Percentiles rank a stretch among this genome's conserved stretches.
These are phyloP conservation scores for Neopestalotiopsis rosae DNA, from an alignment of 2,329 filamentous ascomycete species.

Conservation along the genomic window DNA sequence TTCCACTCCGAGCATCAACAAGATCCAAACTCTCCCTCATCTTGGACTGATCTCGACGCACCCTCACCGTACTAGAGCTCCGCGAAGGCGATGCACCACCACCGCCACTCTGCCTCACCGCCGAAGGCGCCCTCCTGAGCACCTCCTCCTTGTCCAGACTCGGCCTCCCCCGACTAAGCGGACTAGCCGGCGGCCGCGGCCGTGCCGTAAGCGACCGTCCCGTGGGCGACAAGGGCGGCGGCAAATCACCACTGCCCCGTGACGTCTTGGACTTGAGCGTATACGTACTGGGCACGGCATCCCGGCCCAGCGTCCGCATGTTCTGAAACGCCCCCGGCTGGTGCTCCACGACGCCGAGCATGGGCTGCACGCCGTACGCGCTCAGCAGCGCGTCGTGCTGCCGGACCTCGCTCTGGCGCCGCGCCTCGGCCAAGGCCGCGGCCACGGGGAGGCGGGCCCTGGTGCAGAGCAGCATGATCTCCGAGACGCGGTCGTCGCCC, in stretches of 20 bases:
- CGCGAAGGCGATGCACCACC: not conserved
- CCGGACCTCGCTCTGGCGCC: conserved; percentile 18
- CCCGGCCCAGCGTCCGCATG: conserved; percentile 25
- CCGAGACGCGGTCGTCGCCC: conserved; percentile 17
- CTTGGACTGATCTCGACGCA: not conserved
- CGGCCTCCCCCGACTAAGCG: not conserved
- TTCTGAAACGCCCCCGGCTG: conserved; percentile 26
- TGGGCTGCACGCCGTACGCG: conserved; percentile 25
- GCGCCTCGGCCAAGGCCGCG: conserved; percentile 22
- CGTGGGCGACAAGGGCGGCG: not conserved
- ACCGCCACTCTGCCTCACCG: too few species aligned
- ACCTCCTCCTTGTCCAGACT: conserved; percentile 3
- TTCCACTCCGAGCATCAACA: not conserved
- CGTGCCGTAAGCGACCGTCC: not conserved
- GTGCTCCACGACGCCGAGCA: not conserved
- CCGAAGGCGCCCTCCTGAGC: not conserved
- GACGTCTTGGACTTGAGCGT: conserved; percentile 19
- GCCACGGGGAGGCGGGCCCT: conserved; percentile 33
- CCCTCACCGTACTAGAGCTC: not conserved
- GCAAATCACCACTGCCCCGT: not conserved
- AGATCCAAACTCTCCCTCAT: not conserved
- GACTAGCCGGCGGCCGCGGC: not conserved
- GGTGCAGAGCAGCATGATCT: conserved; percentile 21
- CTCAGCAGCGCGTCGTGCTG: conserved; percentile 33
- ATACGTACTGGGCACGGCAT: conserved; percentile 25